Conservation (phyloP, 23 red algal genomes). For the Agarophyton chilense region DNA sequence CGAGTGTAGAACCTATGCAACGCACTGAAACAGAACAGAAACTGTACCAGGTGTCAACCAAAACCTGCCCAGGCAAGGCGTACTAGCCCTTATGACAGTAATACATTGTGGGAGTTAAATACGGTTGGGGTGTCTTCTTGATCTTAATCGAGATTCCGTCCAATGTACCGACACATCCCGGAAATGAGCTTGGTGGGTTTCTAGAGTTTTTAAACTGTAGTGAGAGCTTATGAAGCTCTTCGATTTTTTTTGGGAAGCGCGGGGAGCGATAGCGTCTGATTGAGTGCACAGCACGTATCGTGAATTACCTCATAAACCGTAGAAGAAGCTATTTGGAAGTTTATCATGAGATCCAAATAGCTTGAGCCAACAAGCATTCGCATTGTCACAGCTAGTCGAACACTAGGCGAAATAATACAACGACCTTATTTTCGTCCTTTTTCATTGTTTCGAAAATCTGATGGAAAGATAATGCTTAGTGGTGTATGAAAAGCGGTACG, state of each 20-base stretch:
- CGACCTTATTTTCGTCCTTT: too few species aligned
- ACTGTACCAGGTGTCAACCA: too few species aligned
- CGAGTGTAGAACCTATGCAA: too few species aligned
- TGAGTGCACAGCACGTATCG: neutral
- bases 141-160: neutral
- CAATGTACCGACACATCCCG: neutral
- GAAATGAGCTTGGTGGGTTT: neutral
- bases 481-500: too few species aligned
- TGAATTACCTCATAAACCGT: neutral
- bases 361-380: slow-evolving; percentile 5
- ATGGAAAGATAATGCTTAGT: too few species aligned
- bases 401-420: neutral
- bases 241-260: neutral
- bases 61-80: neutral
- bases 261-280: neutral
- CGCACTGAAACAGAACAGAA: too few species aligned
- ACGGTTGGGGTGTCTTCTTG: neutral
- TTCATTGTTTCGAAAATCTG: too few species aligned
- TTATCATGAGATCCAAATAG: neutral
- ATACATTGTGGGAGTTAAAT: neutral
- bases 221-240: neutral
- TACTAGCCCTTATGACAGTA: neutral
- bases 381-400: neutral
- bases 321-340: neutral
- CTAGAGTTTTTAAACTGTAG: neutral